Conservation (phyloP, 371 early-diverging fungal genomes). For the Gilbertella persicaria region DNA sequence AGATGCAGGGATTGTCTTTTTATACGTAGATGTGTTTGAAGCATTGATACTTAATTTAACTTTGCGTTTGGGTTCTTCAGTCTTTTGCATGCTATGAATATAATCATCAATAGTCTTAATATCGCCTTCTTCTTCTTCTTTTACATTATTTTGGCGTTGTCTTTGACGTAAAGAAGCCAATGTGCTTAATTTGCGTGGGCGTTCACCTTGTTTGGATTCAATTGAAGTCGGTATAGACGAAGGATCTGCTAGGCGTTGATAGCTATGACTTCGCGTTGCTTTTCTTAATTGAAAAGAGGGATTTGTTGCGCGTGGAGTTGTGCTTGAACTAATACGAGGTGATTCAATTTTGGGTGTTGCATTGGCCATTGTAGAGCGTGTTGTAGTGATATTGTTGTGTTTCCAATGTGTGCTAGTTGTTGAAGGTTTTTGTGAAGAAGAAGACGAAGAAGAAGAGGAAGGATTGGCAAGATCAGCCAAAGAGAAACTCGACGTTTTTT, state of each 20-base stretch:
- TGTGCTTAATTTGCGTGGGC: constrained; percentile 11
- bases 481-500: constrained; percentile 3
- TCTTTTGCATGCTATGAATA: constrained; percentile 19
- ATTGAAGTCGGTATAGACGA: constrained; percentile 3
- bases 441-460: constrained; percentile 14
- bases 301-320: constrained; percentile 22
- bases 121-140: background rate
- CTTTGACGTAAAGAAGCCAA: constrained; percentile 18
- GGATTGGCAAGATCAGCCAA: constrained; percentile 17
- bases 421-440: constrained; percentile 14
- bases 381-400: constrained; percentile 9
- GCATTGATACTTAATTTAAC: constrained; percentile 28
- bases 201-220: background rate
- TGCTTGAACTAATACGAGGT: constrained; percentile 31
- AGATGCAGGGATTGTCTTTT: no score
- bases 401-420: background rate
- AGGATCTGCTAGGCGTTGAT: background rate
- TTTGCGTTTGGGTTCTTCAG: constrained; percentile 15
- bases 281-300: constrained; percentile 14
- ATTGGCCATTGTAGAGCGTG: constrained; percentile 23
- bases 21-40: background rate
- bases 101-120: constrained; percentile 12
- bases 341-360: constrained; percentile 34
- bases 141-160: constrained; percentile 4
- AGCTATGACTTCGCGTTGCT: constrained; percentile 13